A percentile compares a stretch with the other conserved stretches of the same genome.
Evolutionary conservation across 1,284 basidiomycete species (phyloP).

Genomic region (Ceratorhiza oryzae-sativae): DNA sequence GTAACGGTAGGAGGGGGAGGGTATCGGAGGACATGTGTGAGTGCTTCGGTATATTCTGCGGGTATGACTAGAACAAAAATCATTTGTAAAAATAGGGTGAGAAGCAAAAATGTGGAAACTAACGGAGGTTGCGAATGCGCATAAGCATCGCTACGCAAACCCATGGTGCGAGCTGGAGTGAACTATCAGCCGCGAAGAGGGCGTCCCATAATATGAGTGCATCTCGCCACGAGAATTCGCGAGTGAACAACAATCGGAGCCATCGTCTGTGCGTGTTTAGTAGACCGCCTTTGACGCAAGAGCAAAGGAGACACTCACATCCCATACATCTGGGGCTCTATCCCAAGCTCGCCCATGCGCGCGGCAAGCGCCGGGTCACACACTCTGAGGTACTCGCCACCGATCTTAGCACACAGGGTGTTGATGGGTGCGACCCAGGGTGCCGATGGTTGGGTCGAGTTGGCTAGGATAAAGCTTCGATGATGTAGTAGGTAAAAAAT

Average conservation of each 20-base stretch:
- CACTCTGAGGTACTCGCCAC: constrained; percentile 72
- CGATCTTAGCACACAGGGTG: constrained; percentile 77
- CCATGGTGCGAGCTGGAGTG: constrained; percentile 75
- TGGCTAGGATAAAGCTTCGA: constrained; percentile 52
- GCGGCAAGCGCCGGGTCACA: constrained; percentile 84
- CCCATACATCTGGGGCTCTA: constrained; percentile 94
- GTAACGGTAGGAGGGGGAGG: constrained; percentile 54
- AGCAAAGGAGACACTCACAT: constrained; percentile 64
- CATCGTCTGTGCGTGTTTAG: constrained; percentile 68
- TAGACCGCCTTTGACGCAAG: too few relatives aligned
- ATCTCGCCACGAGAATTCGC: constrained; percentile 80
- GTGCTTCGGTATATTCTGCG: constrained; percentile 82
- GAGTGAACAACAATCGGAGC: constrained; percentile 87
- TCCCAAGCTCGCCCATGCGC: constrained; percentile 74
- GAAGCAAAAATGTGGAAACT: constrained; percentile 48
- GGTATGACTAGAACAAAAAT: constrained; percentile 67
- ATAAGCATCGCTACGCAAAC: constrained; percentile 91
- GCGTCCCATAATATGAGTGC: constrained; percentile 90
- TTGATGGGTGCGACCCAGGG: constrained; percentile 84
- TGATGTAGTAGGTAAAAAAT: not conserved
- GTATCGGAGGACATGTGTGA: constrained; percentile 85
- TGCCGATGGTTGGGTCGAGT: constrained; percentile 59
- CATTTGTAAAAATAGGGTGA: constrained; percentile 34
- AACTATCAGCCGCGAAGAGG: constrained; percentile 81
- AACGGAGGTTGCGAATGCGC: constrained; percentile 84